Evolutionary conservation across 768 basidiomycete species (phyloP), one percentile per base, ranked within the genome.

Genomic region (Suillus subalutaceus): DNA sequence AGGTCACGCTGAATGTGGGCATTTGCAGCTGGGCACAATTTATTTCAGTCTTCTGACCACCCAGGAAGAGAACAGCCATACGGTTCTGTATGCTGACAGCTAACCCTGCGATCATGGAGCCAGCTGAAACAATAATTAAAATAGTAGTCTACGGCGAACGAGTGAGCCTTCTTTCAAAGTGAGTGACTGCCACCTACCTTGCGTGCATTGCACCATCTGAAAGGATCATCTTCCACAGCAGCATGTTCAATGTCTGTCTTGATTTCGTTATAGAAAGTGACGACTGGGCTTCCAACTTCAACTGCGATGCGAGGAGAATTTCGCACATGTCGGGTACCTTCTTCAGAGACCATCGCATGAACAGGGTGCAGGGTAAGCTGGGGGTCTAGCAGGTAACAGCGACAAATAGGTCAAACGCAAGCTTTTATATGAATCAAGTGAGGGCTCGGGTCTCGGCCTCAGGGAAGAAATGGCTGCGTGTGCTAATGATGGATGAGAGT

Each of bases 1-100:
- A 95, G 79, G 13, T 91, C 81, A 5, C 74, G 71, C 70, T 91
- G 82, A 76, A 93, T 89, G 64, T 87, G 79, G 23, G 84, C 77
- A 37, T 92, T 89, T 7, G 90, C 88, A 37, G 92, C 91, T 93
- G 64, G 8, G 12, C 5, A 43, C 35, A 4, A 35, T 6, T 23
- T 13, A 6, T 48, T 55, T 72, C 16, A 70, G 44, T 35, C 2
- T 12, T n/a, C 0, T 10, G 2, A 13, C 38, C 26, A 30, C 26
- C 18, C 20, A 18, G 10, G 18, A 30, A 32, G 18, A 2, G 40
- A 43, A 52, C 0, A 7, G 44, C 15, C 76, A 65, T 59, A 77
- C 74, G 75, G 64, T 77, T 75, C 41, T 75, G 75, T 59, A 68
- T 65, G 4, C 63, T 76, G 10, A 65, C 66, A 5, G 76, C 76